Conservation (phyloP, 2,329 filamentous ascomycete genomes). For the Microsporum canis region DNA sequence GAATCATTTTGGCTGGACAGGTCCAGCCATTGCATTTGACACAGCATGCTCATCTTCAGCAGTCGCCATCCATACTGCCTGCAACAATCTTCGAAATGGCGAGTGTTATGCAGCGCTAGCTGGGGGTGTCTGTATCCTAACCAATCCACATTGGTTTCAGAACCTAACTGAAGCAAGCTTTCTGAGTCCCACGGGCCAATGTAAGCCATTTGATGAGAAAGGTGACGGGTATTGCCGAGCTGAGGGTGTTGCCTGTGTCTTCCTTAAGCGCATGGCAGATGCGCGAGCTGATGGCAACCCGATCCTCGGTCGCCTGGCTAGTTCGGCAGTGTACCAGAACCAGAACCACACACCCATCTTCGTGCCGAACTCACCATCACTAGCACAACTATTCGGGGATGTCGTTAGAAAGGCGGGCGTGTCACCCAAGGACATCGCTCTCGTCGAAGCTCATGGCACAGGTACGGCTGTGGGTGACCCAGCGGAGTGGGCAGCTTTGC, state of each 20-base stretch:
- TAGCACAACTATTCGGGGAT: not conserved
- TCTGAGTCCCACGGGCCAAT: constrained; percentile 56
- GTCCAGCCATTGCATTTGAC: constrained; percentile 21
- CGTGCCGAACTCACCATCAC: not conserved
- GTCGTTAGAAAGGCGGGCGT: not conserved
- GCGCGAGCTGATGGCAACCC: constrained; percentile 26
- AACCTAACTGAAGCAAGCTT: constrained; percentile 48
- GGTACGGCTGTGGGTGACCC: constrained; percentile 30
- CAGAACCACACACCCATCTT: constrained; percentile 21
- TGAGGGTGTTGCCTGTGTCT: constrained; percentile 61
- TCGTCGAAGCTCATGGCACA: constrained; percentile 71
- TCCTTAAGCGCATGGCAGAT: constrained; percentile 38
- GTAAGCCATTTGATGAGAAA: constrained; percentile 68
- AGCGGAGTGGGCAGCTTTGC: not conserved
- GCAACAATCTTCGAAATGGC: constrained; percentile 14
- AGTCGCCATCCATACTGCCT: constrained; percentile 22
- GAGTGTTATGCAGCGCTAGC: constrained; percentile 13
- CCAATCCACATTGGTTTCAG: not conserved
- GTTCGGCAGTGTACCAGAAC: constrained; percentile 31
- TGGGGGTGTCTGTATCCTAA: constrained; percentile 11
- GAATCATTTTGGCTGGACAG: constrained; percentile 20
- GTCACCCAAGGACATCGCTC: constrained; percentile 41
- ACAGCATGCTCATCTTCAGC: constrained; percentile 21
- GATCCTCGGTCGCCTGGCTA: constrained; percentile 32
- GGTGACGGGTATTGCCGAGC: constrained; percentile 76